Conservation (phyloP, 441 rosid genomes). For the Aleurites moluccanus region DNA sequence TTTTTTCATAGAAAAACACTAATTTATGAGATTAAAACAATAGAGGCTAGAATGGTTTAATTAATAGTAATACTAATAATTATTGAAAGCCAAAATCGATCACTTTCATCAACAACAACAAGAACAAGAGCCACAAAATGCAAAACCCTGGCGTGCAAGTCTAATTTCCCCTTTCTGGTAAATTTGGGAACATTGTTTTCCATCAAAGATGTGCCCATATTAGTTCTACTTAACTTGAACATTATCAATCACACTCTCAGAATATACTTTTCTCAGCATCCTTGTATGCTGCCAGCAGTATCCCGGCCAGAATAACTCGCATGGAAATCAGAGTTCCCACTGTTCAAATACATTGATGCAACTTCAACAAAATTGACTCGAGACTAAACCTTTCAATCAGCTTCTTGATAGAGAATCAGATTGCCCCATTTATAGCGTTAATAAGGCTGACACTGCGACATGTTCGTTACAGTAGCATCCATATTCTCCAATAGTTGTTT, state of each 20-base stretch:
- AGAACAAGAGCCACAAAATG: neutral
- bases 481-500: slow-evolving; percentile 8
- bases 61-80: too few species aligned
- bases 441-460: neutral
- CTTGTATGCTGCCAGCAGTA: neutral
- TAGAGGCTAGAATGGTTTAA: too few species aligned
- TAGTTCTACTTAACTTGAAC: neutral
- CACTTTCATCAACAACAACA: neutral
- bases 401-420: neutral
- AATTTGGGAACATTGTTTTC: neutral
- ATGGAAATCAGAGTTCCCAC: neutral
- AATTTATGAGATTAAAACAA: too few species aligned
- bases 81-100: too few species aligned
- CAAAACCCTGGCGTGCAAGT: neutral
- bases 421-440: neutral
- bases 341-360: neutral
- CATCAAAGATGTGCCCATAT: neutral
- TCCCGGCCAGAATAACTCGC: neutral
- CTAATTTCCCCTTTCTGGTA: neutral
- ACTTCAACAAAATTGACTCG: slow-evolving; percentile 6
- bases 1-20: too few species aligned
- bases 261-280: neutral
- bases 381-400: neutral
- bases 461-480: neutral
- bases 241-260: neutral